A percentile compares a stretch with the other conserved stretches of the same genome.
These are phyloP conservation scores for Candida anutae DNA, from an alignment of 1,139 yeast species.

Conservation along the genomic window DNA sequence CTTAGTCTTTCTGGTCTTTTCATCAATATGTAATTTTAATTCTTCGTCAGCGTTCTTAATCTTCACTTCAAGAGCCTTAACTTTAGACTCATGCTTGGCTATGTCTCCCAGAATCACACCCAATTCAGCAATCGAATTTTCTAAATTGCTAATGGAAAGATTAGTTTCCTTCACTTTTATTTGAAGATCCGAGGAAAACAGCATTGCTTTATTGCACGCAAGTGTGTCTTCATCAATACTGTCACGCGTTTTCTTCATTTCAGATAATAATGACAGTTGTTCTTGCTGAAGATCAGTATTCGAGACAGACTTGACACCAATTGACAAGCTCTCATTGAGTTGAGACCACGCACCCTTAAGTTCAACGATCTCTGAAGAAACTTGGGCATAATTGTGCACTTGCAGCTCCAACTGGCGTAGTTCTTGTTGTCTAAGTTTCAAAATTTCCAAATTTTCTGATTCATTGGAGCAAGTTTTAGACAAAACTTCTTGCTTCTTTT, in stretches of 20 bases:
- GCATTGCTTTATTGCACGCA: slow-evolving; percentile 41
- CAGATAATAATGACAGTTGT: slow-evolving; percentile 35
- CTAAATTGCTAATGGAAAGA: slow-evolving; percentile 48
- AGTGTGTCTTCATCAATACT: slow-evolving; percentile 37
- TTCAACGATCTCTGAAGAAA: background rate
- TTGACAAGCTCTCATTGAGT: background rate
- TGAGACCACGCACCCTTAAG: too few relatives aligned
- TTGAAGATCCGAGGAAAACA: slow-evolving; percentile 44
- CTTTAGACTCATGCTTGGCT: background rate
- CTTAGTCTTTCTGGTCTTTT: background rate
- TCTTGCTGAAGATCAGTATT: slow-evolving; percentile 46
- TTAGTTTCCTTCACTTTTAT: slow-evolving; percentile 49
- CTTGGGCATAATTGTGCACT: slow-evolving; percentile 29
- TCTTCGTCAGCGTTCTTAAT: background rate
- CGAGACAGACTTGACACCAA: slow-evolving; percentile 11
- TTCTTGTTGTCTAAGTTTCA: slow-evolving; percentile 6
- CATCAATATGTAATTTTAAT: too few relatives aligned
- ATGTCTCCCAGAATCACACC: slow-evolving; percentile 8
- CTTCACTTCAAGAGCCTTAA: background rate
- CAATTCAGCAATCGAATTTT: slow-evolving; percentile 38
- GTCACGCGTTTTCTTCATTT: slow-evolving; percentile 39
- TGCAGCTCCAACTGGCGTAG: slow-evolving; percentile 17
- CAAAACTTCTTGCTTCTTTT: slow-evolving; percentile 10
- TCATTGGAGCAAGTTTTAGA: slow-evolving; percentile 9
- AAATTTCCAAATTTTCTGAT: slow-evolving; percentile 12